phyloP scores from a whole-genome alignment of 225 moss, liverwort and hornwort species.

The Antitrichia curtipendula region DNA sequence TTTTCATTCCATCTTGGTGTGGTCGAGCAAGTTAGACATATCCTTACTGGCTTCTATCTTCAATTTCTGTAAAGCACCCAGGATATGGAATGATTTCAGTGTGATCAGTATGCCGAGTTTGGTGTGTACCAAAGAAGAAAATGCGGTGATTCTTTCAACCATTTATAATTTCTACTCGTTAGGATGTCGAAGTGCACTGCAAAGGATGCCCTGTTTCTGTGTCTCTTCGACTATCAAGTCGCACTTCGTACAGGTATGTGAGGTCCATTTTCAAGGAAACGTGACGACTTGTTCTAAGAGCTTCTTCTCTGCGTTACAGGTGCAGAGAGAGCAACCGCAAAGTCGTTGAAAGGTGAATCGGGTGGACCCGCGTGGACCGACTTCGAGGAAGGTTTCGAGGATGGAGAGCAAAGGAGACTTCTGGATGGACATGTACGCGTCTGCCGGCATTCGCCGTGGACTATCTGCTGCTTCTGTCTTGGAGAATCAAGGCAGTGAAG shows the following conservation, averaged over 20 bases:
- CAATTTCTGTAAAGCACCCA: neutral
- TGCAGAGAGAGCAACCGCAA: neutral
- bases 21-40: neutral
- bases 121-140: neutral
- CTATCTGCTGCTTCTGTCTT: neutral
- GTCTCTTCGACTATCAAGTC: neutral
- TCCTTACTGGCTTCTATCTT: neutral
- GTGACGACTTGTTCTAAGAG: neutral
- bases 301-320: neutral
- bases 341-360: neutral
- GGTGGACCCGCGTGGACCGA: neutral
- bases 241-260: neutral
- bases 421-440: neutral
- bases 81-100: neutral
- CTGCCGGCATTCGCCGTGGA: neutral
- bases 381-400: neutral
- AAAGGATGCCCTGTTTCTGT: neutral
- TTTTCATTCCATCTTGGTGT: too few species aligned
- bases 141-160: neutral
- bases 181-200: too few species aligned
- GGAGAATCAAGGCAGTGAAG: slow-evolving; percentile 18
- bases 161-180: neutral
- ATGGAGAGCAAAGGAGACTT: neutral
- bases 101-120: too few species aligned
- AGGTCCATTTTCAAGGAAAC: neutral